Base-by-base conservation (phyloP, 164 flowering plant species). In the Brasenia schreberi region DNA sequence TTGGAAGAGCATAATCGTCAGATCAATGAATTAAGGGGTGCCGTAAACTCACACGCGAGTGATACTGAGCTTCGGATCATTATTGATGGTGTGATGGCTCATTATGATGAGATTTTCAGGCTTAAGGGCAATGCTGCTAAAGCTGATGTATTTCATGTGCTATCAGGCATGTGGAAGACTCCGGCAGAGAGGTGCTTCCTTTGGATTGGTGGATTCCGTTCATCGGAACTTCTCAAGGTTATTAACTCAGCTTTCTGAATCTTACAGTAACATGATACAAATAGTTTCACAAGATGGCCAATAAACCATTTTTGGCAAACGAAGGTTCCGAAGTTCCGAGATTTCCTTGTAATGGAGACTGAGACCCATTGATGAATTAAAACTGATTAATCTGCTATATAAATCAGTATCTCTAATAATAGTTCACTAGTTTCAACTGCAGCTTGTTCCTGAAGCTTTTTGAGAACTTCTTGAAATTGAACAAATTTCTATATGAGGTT, bases 121-220 rank as follows among this genome's bases (percentile, higher is more conserved):
- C 73, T 87, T 67, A 91, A 91, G 74, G 84, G 84, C 7, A 67
- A 49, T 65, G 96, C 97, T 53, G 96, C 96, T 11, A 90, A 90
- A 68, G 86, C 89, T 69, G 97, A 90, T 75, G 96, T 88, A 59
- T 90, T 90, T 76, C 93, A 90, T 77, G 81, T 90, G 58, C 73
- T 90, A 69, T 88, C 89, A 0, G 97, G 97, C 64, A 90, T 87
- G 93, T 90, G 97, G 97, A 88, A 87, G 78, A 85, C 97, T 45
- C 96, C 97, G 5, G 97, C 97, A 58, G 97, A 91, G 69, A 78
- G 97, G 71, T 91, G 96, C 75, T 91, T 91, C 67, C 49, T 89
- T 82, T 91, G 97, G 97, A 82, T 91, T 70, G 97, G 96, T 69
- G 97, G 96, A 61, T 91, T 91, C 67, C 96, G 97, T 23, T 84